phyloP scores from a whole-genome alignment of 2,329 filamentous ascomycete species.

The Hyphodiscus sp. region DNA sequence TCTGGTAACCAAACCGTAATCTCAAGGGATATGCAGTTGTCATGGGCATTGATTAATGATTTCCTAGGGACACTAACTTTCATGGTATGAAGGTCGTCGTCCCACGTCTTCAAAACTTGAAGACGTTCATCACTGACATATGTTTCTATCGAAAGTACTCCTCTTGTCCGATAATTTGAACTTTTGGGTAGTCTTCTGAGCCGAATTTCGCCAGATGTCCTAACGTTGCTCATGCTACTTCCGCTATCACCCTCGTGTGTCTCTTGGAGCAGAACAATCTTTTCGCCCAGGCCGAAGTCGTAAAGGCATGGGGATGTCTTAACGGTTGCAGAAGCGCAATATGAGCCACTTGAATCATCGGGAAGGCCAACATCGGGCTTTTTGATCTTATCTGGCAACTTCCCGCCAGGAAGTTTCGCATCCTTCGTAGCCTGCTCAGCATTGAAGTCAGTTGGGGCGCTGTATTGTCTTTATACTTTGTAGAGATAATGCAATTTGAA shows the following conservation, averaged over 20 bases:
- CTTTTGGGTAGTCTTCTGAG: slow-evolving; percentile 17
- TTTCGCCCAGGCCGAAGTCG: slow-evolving; percentile 16
- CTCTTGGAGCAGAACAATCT: slow-evolving; percentile 20
- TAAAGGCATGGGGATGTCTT: slow-evolving; percentile 13
- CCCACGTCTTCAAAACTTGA: slow-evolving; percentile 15
- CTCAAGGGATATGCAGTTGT: slow-evolving; percentile 25
- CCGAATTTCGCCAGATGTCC: slow-evolving; percentile 23
- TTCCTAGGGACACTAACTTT: slow-evolving; percentile 23
- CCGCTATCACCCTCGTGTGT: slow-evolving; percentile 12
- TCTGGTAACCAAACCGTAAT: slow-evolving; percentile 29
- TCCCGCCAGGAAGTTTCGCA: not conserved
- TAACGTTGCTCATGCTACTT: slow-evolving; percentile 5
- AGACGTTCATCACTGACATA: slow-evolving; percentile 21
- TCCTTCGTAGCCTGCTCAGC: not conserved
- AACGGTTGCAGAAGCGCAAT: slow-evolving; percentile 18
- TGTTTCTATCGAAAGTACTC: slow-evolving; percentile 21
- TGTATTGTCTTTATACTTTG: not conserved
- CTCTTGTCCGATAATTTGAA: slow-evolving; percentile 13
- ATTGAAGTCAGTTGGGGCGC: not conserved
- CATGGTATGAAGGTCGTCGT: slow-evolving; percentile 16
- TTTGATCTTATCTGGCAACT: not conserved
- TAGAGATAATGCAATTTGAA: too few relatives aligned
- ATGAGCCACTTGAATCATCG: slow-evolving; percentile 11
- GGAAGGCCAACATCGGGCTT: slow-evolving; percentile 7
- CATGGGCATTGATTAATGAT: slow-evolving; percentile 6